phyloP scores from a whole-genome alignment of 352 stramenopile genomes.

The Globisporangium megalacanthum region DNA sequence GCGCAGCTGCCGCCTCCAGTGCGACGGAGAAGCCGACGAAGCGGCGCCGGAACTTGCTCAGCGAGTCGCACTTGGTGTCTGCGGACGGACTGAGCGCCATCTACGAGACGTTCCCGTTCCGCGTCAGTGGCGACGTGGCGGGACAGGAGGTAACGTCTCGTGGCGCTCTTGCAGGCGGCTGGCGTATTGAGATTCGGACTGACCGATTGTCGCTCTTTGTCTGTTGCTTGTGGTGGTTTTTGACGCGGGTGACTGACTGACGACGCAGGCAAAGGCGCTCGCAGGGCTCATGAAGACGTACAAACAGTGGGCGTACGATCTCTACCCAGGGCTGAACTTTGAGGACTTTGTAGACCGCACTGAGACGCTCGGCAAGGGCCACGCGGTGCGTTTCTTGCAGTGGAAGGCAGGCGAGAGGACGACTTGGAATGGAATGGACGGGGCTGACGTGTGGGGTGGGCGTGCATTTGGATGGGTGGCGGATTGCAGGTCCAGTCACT shows the following conservation, averaged over 20 bases:
- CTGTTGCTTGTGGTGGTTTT: background rate
- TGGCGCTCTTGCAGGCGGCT: no score
- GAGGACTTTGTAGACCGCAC: slow-evolving; percentile 73
- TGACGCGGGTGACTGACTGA: background rate
- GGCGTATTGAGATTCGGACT: no score
- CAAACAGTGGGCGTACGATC: slow-evolving; percentile 82
- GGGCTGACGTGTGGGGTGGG: no score
- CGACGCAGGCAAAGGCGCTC: slow-evolving; percentile 51
- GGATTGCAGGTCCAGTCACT: slow-evolving; percentile 43
- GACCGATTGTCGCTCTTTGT: no score
- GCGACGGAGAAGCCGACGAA: slow-evolving; percentile 18
- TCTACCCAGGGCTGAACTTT: slow-evolving; percentile 78
- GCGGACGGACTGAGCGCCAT: slow-evolving; percentile 65
- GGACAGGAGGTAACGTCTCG: slow-evolving; percentile 41
- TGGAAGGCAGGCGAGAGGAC: no score
- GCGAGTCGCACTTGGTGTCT: slow-evolving; percentile 61
- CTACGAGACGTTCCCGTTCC: slow-evolving; percentile 64
- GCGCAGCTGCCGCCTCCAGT: slow-evolving; percentile 3
- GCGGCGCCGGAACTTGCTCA: slow-evolving; percentile 48
- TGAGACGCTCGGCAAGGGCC: slow-evolving; percentile 50
- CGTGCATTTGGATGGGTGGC: background rate
- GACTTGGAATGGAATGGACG: background rate
- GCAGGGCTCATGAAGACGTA: slow-evolving; percentile 71
- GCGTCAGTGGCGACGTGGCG: slow-evolving; percentile 42
- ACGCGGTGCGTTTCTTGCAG: slow-evolving; percentile 18